Base-by-base conservation (phyloP, 192 early-diverging fungal genomes). In the Rhizophagus sp. region DNA sequence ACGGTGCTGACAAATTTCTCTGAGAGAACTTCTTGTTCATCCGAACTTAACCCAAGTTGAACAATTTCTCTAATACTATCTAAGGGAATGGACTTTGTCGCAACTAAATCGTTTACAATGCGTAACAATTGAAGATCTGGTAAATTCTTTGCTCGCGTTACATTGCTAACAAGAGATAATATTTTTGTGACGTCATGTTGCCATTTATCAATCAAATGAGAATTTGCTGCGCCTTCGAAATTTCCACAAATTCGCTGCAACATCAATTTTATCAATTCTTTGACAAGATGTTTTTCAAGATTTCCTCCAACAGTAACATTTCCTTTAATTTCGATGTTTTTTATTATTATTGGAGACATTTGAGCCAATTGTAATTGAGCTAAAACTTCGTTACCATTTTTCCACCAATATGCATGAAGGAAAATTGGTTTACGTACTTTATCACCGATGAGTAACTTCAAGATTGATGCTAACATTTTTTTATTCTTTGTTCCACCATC, bases 371-470 rank as follows among this genome's bases (percentile, higher is more conserved):
- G 62, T 11, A 75, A 52, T 44, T 76, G 22, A 41, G 80, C 73
- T 17, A 81, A 39, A 4, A 77, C 49, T n/a, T 22, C 10, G n/a
- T 52, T 34, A n/a, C 22, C 34, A 50, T 76, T 34, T 30, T 13
- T 76, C 80, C 80, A 81, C 73, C 80, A 81, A 65, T 65, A 64
- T 12, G 39, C 15, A 12, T 81, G 80, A 44, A 77, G 41, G 13
- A 12, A 13, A 19, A 81, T 47, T 13, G 80, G 80, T 7, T 81
- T 24, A 5, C 10, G 24, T 0, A 81, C 36, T 57, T 77, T 57
- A 15, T 66, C 33, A 27, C 44, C 64, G 3, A 76, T 47, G 47
- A 41, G 73, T 22, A 49, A 30, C 9, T 44, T n/a, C 8, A 81
- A 33, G 34, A 76, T 39, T 17, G 12, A 25, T 0, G 19, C 9